Evolutionary conservation across 129 eudicot species (phyloP).

Genomic region (Escallonia rubra): DNA sequence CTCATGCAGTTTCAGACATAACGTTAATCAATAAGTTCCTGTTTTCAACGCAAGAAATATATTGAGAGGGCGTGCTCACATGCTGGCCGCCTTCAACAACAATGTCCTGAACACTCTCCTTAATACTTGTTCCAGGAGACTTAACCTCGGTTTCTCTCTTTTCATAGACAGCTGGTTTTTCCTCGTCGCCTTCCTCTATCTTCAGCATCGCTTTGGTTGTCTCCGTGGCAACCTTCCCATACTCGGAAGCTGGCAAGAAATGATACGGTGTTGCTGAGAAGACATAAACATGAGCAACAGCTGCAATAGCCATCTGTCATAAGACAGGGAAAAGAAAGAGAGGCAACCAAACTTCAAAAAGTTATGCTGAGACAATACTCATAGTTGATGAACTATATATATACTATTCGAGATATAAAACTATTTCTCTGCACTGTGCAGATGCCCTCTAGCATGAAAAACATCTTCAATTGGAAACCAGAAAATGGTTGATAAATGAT

Average conservation of each 20-base stretch:
- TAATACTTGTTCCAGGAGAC: constrained; percentile 87
- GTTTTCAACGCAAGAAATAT: background rate
- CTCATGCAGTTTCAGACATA: background rate
- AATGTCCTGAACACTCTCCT: constrained; percentile 90
- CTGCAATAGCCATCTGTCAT: constrained; percentile 90
- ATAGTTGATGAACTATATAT: too few species aligned
- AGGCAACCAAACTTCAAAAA: too few species aligned
- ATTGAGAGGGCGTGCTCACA: constrained; percentile 30
- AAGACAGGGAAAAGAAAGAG: too few species aligned
- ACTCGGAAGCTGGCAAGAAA: constrained; percentile 36
- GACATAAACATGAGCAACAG: constrained; percentile 79
- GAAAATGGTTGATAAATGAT: too few species aligned
- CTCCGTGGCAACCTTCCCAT: constrained; percentile 37
- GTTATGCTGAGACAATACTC: too few species aligned
- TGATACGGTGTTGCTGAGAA: constrained; percentile 77
- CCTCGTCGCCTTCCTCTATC: constrained; percentile 42
- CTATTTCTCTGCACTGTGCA: too few species aligned
- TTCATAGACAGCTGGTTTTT: constrained; percentile 47
- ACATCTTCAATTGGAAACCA: too few species aligned
- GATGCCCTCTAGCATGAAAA: too few species aligned
- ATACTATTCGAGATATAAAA: too few species aligned
- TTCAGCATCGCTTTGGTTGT: constrained; percentile 35
- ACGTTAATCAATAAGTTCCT: background rate
- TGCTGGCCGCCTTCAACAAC: constrained; percentile 95
- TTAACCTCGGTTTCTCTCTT: constrained; percentile 60